These are phyloP conservation scores for Tolypocladium guangdongense DNA, from an alignment of 2,329 filamentous ascomycete species.

Conservation along the genomic window DNA sequence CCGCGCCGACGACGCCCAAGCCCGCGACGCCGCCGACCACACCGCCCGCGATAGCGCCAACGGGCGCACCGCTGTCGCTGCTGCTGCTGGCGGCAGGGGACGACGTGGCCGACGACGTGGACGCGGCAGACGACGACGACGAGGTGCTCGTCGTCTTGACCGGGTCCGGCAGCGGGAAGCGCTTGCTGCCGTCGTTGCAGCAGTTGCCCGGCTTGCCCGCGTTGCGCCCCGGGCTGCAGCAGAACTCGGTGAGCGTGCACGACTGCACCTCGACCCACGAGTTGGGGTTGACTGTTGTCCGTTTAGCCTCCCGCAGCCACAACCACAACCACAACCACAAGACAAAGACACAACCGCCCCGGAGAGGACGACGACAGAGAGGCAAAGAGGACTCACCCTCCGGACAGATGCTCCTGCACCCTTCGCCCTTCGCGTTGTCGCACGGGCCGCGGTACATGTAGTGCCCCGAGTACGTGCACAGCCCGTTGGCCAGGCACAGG, in stretches of 20 bases:
- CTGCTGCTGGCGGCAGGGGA: background rate
- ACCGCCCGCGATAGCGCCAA: background rate
- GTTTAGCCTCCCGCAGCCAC: too few species aligned
- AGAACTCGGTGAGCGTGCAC: background rate
- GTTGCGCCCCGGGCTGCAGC: background rate
- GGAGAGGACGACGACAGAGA: too few species aligned
- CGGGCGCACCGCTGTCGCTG: background rate
- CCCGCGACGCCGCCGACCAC: background rate
- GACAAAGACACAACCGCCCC: too few species aligned
- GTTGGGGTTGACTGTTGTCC: background rate
- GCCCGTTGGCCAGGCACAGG: background rate
- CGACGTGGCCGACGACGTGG: background rate
- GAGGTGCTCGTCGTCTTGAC: background rate
- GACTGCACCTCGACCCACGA: background rate
- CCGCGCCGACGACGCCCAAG: background rate
- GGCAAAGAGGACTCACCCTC: background rate
- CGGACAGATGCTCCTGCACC: background rate
- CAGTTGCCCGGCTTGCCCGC: background rate
- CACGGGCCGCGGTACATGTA: conserved; percentile 1
- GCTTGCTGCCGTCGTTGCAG: background rate
- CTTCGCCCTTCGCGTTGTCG: background rate
- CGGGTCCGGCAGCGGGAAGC: background rate
- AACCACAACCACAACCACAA: too few species aligned
- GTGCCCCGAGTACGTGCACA: background rate
- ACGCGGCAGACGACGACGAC: background rate